Percentiles rank a stretch among this genome's conserved stretches.
Evolutionary conservation across 306 rosid species (phyloP).

Genomic region (Boehmeria nivea): DNA sequence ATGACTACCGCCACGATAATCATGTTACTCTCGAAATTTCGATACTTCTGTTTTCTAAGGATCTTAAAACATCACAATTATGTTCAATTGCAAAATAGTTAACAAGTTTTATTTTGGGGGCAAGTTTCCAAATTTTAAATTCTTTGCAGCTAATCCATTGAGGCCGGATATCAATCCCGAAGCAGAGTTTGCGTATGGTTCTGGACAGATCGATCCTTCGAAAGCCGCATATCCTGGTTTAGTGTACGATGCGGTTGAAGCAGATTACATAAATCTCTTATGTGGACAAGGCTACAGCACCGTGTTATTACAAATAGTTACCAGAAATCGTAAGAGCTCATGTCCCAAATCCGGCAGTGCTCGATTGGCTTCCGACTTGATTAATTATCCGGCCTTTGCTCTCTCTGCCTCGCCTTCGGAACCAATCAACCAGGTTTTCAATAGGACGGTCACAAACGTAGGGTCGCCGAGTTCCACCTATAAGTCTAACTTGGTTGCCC

Average conservation of each 20-base stretch:
- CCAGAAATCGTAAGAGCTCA: not conserved
- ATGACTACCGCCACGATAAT: too few species aligned
- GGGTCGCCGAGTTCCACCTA: slow-evolving; percentile 34
- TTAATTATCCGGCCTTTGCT: slow-evolving; percentile 51
- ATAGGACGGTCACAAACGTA: slow-evolving; percentile 39
- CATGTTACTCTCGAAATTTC: too few species aligned
- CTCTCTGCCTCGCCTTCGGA: slow-evolving; percentile 6
- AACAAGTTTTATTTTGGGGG: too few species aligned
- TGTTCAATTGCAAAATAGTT: too few species aligned
- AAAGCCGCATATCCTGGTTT: not conserved
- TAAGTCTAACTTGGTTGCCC: slow-evolving; percentile 24
- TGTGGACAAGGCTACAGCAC: slow-evolving; percentile 8
- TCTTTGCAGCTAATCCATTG: not conserved
- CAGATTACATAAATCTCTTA: not conserved
- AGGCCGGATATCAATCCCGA: not conserved
- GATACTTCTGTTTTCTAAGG: too few species aligned
- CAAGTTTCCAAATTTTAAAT: not conserved
- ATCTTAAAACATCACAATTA: too few species aligned
- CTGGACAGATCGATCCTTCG: not conserved
- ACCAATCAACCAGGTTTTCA: slow-evolving; percentile 18
- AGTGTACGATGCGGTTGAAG: not conserved
- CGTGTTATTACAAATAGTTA: not conserved
- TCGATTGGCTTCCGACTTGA: slow-evolving; percentile 12
- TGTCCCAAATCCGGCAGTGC: not conserved
- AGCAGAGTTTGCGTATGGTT: not conserved